A percentile compares a stretch with the other conserved stretches of the same genome.
phyloP scores from a whole-genome alignment of 805 yeast species.

The Candida hungchunana region DNA sequence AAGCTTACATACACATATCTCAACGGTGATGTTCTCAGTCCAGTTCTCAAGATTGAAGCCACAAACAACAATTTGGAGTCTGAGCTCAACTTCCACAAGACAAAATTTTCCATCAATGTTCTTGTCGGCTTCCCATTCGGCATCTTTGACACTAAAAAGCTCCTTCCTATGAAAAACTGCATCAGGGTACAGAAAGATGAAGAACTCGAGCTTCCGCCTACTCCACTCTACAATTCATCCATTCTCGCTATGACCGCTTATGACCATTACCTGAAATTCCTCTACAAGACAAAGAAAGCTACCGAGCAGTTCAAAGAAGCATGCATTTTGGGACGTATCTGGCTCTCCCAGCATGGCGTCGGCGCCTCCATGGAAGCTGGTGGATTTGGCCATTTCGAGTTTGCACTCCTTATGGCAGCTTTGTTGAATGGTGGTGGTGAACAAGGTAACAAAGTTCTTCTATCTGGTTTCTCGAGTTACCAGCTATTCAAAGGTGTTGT shows the following conservation, averaged over 20 bases:
- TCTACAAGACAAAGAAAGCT: slow-evolving; percentile 70
- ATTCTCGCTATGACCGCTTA: slow-evolving; percentile 64
- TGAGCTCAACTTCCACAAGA: slow-evolving; percentile 58
- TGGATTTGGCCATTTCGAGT: slow-evolving; percentile 93
- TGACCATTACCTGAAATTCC: slow-evolving; percentile 65
- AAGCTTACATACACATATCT: slow-evolving; percentile 60
- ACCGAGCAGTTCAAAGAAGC: slow-evolving; percentile 87
- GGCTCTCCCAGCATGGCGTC: slow-evolving; percentile 88
- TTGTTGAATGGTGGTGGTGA: slow-evolving; percentile 79
- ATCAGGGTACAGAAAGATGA: slow-evolving; percentile 53
- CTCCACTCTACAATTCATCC: slow-evolving; percentile 85
- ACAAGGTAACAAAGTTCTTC: slow-evolving; percentile 67
- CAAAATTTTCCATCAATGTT: slow-evolving; percentile 68
- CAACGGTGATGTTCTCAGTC: slow-evolving; percentile 74
- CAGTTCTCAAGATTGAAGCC: slow-evolving; percentile 64
- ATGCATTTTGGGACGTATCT: slow-evolving; percentile 75
- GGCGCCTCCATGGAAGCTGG: slow-evolving; percentile 57
- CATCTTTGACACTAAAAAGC: slow-evolving; percentile 67
- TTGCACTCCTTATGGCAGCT: slow-evolving; percentile 75
- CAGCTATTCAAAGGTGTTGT: slow-evolving; percentile 90
- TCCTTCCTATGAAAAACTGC: slow-evolving; percentile 77
- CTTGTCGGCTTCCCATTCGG: slow-evolving; percentile 70
- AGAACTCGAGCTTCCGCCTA: slow-evolving; percentile 51
- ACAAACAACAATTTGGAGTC: slow-evolving; percentile 40
- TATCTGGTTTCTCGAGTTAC: slow-evolving; percentile 88